Percentiles rank a stretch among this genome's conserved stretches.
phyloP scores from a whole-genome alignment of 768 basidiomycete genomes.

The Boletus huronensis region DNA sequence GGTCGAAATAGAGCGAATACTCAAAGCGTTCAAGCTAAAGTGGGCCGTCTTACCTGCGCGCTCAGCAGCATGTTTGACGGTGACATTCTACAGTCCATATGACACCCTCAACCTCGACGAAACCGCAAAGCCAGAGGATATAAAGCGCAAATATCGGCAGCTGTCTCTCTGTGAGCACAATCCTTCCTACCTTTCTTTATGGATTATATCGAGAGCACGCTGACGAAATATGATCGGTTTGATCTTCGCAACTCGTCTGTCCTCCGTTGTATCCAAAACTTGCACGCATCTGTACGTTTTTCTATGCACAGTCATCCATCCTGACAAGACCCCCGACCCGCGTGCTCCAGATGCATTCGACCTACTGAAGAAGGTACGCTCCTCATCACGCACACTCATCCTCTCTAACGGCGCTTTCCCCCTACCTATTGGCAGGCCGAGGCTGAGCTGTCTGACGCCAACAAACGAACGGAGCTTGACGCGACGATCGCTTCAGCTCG shows the following conservation, averaged over 20 bases:
- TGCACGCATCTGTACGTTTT: slow-evolving; percentile 39
- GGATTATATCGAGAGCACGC: slow-evolving; percentile 14
- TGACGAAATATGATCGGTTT: slow-evolving; percentile 16
- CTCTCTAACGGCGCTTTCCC: neutral
- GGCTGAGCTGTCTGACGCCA: slow-evolving; percentile 73
- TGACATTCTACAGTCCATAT: slow-evolving; percentile 65
- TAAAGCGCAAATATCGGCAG: slow-evolving; percentile 87
- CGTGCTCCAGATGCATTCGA: slow-evolving; percentile 93
- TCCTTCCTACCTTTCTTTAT: slow-evolving; percentile 6
- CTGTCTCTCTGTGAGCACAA: slow-evolving; percentile 71
- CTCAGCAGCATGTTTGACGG: neutral
- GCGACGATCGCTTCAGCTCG: slow-evolving; percentile 78
- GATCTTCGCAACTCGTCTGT: neutral
- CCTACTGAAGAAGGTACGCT: slow-evolving; percentile 79
- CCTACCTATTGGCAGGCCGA: slow-evolving; percentile 56
- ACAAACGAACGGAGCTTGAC: slow-evolving; percentile 78
- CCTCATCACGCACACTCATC: neutral
- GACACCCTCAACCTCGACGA: slow-evolving; percentile 84
- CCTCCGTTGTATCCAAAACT: neutral
- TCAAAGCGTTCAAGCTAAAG: slow-evolving; percentile 97
- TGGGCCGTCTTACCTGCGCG: slow-evolving; percentile 35
- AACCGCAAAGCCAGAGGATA: slow-evolving; percentile 67
- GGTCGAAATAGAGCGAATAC: slow-evolving; percentile 85
- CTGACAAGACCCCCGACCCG: slow-evolving; percentile 90
- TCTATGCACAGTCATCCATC: slow-evolving; percentile 81